Evolutionary conservation across 768 basidiomycete genomes (phyloP).

Genomic region (Lactarius sp.): DNA sequence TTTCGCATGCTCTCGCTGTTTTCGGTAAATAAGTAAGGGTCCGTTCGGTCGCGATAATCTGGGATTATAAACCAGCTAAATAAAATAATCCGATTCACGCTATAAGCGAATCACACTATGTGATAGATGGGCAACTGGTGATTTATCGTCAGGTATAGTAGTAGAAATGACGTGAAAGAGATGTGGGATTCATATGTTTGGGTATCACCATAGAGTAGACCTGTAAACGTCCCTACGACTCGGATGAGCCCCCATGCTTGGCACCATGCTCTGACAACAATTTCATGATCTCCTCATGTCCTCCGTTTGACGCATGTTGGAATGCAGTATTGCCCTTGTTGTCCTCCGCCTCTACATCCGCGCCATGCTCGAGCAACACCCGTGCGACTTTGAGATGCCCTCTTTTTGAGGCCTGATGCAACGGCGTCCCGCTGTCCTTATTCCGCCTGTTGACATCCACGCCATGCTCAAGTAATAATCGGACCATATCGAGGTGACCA

Average conservation of each 20-base stretch:
- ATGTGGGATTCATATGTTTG: not conserved
- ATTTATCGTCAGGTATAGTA: not conserved
- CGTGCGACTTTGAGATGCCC: not conserved
- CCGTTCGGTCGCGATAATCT: too few species aligned
- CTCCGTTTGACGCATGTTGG: not conserved
- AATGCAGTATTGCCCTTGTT: not conserved
- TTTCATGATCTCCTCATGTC: not conserved
- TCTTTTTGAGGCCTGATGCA: not conserved
- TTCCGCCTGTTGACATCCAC: not conserved
- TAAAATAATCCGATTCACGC: too few species aligned
- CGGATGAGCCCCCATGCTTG: not conserved
- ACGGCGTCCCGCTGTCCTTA: not conserved
- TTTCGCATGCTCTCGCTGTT: too few species aligned
- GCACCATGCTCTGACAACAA: not conserved
- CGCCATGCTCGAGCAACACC: not conserved
- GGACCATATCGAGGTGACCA: too few species aligned
- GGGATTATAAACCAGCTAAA: too few species aligned
- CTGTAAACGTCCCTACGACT: too few species aligned
- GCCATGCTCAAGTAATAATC: not conserved
- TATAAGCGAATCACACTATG: not conserved
- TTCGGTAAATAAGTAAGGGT: too few species aligned
- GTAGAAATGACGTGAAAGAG: not conserved
- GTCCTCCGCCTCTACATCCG: not conserved
- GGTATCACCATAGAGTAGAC: too few species aligned
- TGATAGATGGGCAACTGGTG: not conserved